A percentile compares a stretch with the other conserved stretches of the same genome.
Evolutionary conservation across 768 basidiomycete genomes (phyloP).

Genomic region (Coprinellus aureogranulatus): DNA sequence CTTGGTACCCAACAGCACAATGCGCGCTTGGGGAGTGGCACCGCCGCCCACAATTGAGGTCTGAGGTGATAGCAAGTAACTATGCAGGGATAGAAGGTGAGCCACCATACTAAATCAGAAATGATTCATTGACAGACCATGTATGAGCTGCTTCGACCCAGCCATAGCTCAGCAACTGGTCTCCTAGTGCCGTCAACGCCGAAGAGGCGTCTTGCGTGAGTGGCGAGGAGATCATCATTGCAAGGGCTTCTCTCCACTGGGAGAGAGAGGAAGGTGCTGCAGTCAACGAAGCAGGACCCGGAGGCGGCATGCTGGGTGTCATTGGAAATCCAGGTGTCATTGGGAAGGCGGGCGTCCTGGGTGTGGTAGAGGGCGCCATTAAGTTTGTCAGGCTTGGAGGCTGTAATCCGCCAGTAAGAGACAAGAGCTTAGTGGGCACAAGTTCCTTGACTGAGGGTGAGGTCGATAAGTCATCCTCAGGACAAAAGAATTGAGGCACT

Average conservation of each 20-base stretch:
- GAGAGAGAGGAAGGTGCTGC: conserved; percentile 55
- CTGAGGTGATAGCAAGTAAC: conserved; percentile 84
- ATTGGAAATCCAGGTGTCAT: conserved; percentile 33
- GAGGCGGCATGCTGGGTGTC: conserved; percentile 59
- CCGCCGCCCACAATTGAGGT: conserved; percentile 71
- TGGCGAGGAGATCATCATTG: conserved; percentile 79
- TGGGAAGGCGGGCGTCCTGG: conserved; percentile 64
- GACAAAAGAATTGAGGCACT: conserved; percentile 18
- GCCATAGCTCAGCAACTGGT: conserved; percentile 68
- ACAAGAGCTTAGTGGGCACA: conserved; percentile 54
- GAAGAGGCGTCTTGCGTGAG: conserved; percentile 64
- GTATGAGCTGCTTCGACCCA: conserved; percentile 85
- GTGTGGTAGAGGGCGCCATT: conserved; percentile 38
- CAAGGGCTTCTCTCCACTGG: conserved; percentile 83
- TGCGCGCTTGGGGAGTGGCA: conserved; percentile 63
- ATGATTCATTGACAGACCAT: conserved; percentile 69
- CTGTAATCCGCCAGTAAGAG: conserved; percentile 40
- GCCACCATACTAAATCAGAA: not conserved
- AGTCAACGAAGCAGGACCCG: conserved; percentile 43
- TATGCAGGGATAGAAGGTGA: conserved; percentile 28
- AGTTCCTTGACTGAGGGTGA: conserved; percentile 65
- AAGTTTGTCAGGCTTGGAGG: conserved; percentile 31
- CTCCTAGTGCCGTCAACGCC: conserved; percentile 80
- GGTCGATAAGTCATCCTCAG: conserved; percentile 8
- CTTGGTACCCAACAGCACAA: conserved; percentile 71